Base-by-base conservation (phyloP, 371 early-diverging fungal species). In the Apophysomyces sp. region DNA sequence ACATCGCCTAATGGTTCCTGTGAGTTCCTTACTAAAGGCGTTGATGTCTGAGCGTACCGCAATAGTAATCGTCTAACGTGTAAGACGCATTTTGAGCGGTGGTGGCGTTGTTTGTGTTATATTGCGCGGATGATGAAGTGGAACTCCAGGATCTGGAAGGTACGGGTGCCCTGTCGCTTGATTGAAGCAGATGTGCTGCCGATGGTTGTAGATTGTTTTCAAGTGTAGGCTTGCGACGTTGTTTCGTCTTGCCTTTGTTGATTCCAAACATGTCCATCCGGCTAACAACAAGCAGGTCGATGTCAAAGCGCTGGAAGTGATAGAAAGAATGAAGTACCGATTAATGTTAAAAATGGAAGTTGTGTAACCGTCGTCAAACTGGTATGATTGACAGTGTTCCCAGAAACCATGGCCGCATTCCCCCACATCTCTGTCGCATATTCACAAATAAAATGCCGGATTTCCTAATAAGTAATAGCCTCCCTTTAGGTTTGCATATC, bases 191-290 rank as follows among this genome's bases (percentile, higher is more conserved):
- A 51, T 40, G 59, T 52, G 16, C 56, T 4, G 61, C 34, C 24
- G 31, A 34, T 49, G 58, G 36, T 53, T 51, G 57, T 7, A 39
- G 58, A 36, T 55, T 61, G 13, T 59, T 37, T 26, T 63, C 65
- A 12, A 60, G 16, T n/a, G 58, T 39, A 12, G 37, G 56, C 13
- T 58, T 62, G 30, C 63, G 61, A 28, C 62, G 61, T 58, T 65
- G 71, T 59, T 70, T 70, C 26, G 63, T 59, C 57, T 70, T 68
- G 40, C 58, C 58, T 49, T 68, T 68, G 61, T 64, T 63, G 52
- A 66, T 70, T 18, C 66, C 66, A 70, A 70, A 70, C 62, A 70
- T 65, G 41, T 70, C 71, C 66, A 70, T 64, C 34, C 24, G 34
- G 59, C 49, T 26, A 44, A 44, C 49, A 44, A 44, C 26, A 21